Evolutionary conservation across 768 basidiomycete species (phyloP).

Genomic region (Panaeolus papilionaceus): DNA sequence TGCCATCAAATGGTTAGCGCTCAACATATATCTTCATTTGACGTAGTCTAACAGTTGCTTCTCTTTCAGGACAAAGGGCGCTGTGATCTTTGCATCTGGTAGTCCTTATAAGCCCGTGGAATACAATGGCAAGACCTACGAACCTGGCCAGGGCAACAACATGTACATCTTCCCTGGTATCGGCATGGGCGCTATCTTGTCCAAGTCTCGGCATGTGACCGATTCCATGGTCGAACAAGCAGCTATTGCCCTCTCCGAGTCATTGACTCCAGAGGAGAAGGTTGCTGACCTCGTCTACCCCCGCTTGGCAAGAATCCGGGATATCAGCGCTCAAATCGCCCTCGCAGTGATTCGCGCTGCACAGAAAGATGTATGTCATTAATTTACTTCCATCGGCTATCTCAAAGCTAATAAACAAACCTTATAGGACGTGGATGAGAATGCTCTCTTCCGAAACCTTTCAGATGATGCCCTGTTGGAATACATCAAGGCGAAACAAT

Average conservation of each 20-base stretch:
- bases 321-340: constrained; percentile 68
- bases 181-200: constrained; percentile 67
- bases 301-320: constrained; percentile 67
- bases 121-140: constrained; percentile 52
- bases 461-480: constrained; percentile 52
- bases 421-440: constrained; percentile 50
- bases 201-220: constrained; percentile 63
- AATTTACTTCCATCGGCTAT: background rate
- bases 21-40: constrained; percentile 19
- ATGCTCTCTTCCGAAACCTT: constrained; percentile 51
- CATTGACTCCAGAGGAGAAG: constrained; percentile 61
- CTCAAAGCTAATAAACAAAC: background rate
- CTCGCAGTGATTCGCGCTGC: constrained; percentile 67
- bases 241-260: constrained; percentile 63
- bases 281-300: constrained; percentile 69
- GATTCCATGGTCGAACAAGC: constrained; percentile 75
- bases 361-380: constrained; percentile 60
- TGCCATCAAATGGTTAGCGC: constrained; percentile 58
- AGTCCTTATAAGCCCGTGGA: constrained; percentile 67
- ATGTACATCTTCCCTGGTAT: constrained; percentile 74
- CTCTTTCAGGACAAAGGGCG: constrained; percentile 61
- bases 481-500: constrained; percentile 62
- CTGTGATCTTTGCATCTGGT: constrained; percentile 75
- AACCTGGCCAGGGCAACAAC: constrained; percentile 83
- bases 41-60: background rate